Evolutionary conservation across 345 rosid genomes (phyloP).

Genomic region (Odontarrhena argentea): DNA sequence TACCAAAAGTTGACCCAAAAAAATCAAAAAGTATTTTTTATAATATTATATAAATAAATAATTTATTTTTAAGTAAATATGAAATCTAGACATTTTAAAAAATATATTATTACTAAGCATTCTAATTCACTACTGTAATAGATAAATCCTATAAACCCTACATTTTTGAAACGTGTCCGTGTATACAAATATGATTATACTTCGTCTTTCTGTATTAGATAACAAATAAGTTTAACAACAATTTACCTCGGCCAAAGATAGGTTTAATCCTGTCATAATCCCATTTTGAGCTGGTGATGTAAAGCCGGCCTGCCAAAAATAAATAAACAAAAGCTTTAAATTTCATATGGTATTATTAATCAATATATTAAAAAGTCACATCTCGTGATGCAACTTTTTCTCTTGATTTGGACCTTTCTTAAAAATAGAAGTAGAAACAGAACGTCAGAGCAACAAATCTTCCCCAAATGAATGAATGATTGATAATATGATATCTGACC

Average conservation of each 20-base stretch:
- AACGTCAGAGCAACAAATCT: not conserved
- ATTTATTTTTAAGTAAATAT: no score
- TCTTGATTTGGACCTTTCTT: slow-evolving; percentile 13
- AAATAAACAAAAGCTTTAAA: not conserved
- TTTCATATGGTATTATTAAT: not conserved
- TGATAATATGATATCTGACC: not conserved
- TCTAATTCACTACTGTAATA: no score
- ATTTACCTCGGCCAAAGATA: slow-evolving; percentile 66
- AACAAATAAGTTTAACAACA: not conserved
- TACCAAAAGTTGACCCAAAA: no score
- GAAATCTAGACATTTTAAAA: no score
- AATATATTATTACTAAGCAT: no score
- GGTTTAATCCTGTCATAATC: slow-evolving; percentile 62
- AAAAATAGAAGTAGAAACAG: not conserved
- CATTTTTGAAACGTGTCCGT: no score
- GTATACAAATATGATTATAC: not conserved
- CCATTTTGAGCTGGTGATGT: slow-evolving; percentile 89
- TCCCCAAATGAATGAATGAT: not conserved
- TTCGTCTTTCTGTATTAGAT: not conserved
- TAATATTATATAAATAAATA: no score
- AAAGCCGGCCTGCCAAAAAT: slow-evolving; percentile 58
- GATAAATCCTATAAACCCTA: no score
- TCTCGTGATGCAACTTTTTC: slow-evolving; percentile 4
- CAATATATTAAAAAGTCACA: not conserved
- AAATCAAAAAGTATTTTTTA: no score